These are phyloP conservation scores for Ceratopteris richardii DNA, from an alignment of 75 land plant genomes.

Conservation along the genomic window DNA sequence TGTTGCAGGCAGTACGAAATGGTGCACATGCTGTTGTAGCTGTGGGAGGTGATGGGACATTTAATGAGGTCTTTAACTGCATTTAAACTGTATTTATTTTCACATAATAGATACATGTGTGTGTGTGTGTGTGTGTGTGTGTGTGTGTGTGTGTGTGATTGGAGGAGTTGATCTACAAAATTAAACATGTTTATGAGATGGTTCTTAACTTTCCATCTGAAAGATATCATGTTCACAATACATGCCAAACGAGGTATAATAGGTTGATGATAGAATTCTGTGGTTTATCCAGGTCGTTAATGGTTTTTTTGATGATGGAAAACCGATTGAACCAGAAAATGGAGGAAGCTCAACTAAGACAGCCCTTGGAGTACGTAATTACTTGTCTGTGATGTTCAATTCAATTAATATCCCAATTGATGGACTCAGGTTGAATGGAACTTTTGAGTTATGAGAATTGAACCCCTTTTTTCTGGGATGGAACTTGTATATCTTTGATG, in stretches of 20 bases:
- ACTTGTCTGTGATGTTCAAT: too few relatives aligned
- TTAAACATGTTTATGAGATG: too few relatives aligned
- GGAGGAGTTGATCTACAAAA: too few relatives aligned
- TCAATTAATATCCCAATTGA: neutral
- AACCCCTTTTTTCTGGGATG: too few relatives aligned
- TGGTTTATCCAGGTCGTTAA: conserved; percentile 60
- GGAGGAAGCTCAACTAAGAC: conserved; percentile 34
- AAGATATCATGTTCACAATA: too few relatives aligned
- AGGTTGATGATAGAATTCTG: neutral
- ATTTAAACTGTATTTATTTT: neutral
- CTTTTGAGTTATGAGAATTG: conserved; percentile 1
- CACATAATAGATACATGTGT: too few relatives aligned
- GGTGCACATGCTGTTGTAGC: conserved; percentile 92
- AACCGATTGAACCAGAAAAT: conserved; percentile 26
- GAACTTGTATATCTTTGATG: too few relatives aligned
- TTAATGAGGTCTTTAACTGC: conserved; percentile 61
- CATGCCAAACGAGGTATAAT: too few relatives aligned
- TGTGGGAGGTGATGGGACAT: conserved; percentile 96
- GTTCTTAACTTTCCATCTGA: too few relatives aligned
- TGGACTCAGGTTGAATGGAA: too few relatives aligned
- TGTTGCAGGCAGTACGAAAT: conserved; percentile 63
- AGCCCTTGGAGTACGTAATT: conserved; percentile 70
- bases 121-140: too few relatives aligned
- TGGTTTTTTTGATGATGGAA: conserved; percentile 83
- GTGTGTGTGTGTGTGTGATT: too few relatives aligned